Conservation (phyloP, 768 basidiomycete genomes). For the Coprinopsis marcescibilis region DNA sequence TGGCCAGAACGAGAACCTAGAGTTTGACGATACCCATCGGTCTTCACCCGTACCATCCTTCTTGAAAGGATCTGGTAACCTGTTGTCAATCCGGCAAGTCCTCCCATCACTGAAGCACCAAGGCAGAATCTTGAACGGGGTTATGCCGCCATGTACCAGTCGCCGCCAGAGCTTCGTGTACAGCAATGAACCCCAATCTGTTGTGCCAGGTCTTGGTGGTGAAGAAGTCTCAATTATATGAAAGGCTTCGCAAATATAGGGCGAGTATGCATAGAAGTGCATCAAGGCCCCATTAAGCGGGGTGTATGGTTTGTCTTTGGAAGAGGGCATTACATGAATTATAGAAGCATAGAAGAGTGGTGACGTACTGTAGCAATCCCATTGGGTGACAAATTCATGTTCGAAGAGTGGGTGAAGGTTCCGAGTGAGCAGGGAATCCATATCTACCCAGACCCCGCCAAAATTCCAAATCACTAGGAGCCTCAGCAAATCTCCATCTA, state of each 20-base stretch:
- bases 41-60: conserved; percentile 37
- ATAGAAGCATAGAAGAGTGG: conserved; percentile 1
- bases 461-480: conserved; percentile 82
- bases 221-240: conserved; percentile 77
- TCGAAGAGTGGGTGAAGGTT: conserved; percentile 84
- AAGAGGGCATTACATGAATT: neutral
- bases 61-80: conserved; percentile 88
- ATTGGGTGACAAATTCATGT: conserved; percentile 96
- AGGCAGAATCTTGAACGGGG: conserved; percentile 88
- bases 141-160: conserved; percentile 62
- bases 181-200: conserved; percentile 91
- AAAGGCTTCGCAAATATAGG: conserved; percentile 96
- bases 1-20: too few relatives aligned
- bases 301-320: conserved; percentile 36
- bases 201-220: conserved; percentile 69
- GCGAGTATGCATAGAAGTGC: conserved; percentile 86
- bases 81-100: conserved; percentile 87
- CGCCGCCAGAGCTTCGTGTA: conserved; percentile 91
- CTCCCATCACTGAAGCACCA: conserved; percentile 94
- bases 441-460: conserved; percentile 96
- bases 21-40: conserved; percentile 2
- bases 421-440: conserved; percentile 90
- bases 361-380: conserved; percentile 92
- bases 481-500: conserved; percentile 91
- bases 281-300: conserved; percentile 92